phyloP scores from a whole-genome alignment of 2,329 filamentous ascomycete species.

The Rhinocladiella mackenziei region DNA sequence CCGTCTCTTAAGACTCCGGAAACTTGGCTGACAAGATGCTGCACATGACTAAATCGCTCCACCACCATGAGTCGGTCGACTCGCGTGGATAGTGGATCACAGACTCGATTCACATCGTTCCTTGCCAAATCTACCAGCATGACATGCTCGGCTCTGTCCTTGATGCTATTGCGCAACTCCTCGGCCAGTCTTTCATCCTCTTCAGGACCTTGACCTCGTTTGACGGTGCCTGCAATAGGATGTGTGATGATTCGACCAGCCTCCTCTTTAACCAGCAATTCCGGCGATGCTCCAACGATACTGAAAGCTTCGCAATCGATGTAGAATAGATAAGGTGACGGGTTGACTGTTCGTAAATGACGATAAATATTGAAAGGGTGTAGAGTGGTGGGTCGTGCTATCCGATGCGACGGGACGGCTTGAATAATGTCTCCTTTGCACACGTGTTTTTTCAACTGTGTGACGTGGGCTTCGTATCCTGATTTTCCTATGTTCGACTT shows the following conservation, averaged over 20 bases:
- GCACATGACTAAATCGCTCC: slow-evolving; percentile 92
- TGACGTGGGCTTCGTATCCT: slow-evolving; percentile 90
- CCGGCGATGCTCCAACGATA: slow-evolving; percentile 90
- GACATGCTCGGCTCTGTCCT: slow-evolving; percentile 91
- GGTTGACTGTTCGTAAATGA: slow-evolving; percentile 93
- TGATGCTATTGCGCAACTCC: slow-evolving; percentile 72
- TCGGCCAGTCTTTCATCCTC: slow-evolving; percentile 77
- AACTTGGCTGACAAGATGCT: slow-evolving; percentile 94
- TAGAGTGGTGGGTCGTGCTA: slow-evolving; percentile 80
- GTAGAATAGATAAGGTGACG: slow-evolving; percentile 95
- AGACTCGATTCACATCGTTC: slow-evolving; percentile 95
- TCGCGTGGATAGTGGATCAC: slow-evolving; percentile 80
- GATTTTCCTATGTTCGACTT: slow-evolving; percentile 84
- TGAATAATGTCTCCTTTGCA: slow-evolving; percentile 92
- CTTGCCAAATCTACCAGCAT: slow-evolving; percentile 96
- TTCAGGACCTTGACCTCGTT: slow-evolving; percentile 72
- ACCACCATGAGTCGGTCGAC: slow-evolving; percentile 94
- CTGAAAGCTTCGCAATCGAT: slow-evolving; percentile 88
- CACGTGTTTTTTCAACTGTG: slow-evolving; percentile 83
- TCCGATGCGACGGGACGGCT: slow-evolving; percentile 89
- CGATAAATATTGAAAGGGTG: slow-evolving; percentile 99
- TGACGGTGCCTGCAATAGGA: slow-evolving; percentile 93
- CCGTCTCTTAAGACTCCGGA: slow-evolving; percentile 79
- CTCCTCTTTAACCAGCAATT: slow-evolving; percentile 89
- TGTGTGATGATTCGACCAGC: slow-evolving; percentile 86